A percentile compares a stretch with the other conserved stretches of the same genome.
phyloP scores from a whole-genome alignment of 78 protist genomes.

The Speleostelium caveatum region DNA sequence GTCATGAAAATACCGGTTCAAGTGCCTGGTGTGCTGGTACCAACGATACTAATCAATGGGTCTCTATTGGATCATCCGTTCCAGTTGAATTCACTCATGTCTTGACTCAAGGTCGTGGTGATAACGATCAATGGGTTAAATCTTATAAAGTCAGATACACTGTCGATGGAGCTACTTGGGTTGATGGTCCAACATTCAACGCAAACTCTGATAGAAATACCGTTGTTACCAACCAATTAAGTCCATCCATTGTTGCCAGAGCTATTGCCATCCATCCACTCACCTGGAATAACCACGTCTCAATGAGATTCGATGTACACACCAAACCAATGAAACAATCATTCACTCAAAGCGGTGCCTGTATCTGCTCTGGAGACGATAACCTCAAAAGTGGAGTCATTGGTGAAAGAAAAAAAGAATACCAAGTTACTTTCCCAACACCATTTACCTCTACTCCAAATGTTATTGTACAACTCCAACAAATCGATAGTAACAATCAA shows the following conservation, averaged over 20 bases:
- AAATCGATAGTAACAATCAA: neutral
- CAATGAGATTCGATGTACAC: constrained; percentile 29
- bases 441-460: neutral
- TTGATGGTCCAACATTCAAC: constrained; percentile 17
- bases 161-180: constrained; percentile 4
- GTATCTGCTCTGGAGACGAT: constrained; percentile 8
- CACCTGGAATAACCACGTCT: constrained; percentile 6
- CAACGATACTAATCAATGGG: constrained; percentile 17
- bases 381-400: neutral
- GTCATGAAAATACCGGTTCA: too few relatives aligned
- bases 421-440: neutral
- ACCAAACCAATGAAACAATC: neutral
- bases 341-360: neutral
- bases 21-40: constrained; percentile 17
- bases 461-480: neutral
- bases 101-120: constrained; percentile 63
- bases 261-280: constrained; percentile 12
- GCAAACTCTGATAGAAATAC: too few relatives aligned
- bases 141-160: too few relatives aligned
- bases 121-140: constrained; percentile 67
- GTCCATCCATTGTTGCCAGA: too few relatives aligned
- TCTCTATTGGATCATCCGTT: neutral
- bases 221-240: too few relatives aligned
- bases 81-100: too few relatives aligned
- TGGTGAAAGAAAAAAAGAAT: too few relatives aligned